Evolutionary conservation across 2,329 filamentous ascomycete species (phyloP), one percentile per base, ranked within the genome.

Genomic region (Nothophoma quercina): DNA sequence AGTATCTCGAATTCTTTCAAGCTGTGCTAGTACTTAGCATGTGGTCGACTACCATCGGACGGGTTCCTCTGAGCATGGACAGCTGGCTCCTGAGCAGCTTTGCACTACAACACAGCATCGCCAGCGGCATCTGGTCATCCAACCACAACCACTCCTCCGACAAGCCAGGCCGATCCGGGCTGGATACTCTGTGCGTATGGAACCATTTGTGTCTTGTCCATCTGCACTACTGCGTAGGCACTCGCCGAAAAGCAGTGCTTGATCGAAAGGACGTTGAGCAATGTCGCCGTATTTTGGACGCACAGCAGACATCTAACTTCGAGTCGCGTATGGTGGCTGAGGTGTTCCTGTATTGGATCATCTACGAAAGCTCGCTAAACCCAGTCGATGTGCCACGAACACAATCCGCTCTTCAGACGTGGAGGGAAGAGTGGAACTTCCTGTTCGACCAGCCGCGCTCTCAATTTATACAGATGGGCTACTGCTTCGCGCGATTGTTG

Each of bases 321-420:
- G 77, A 80, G 55, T 63, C 69, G n/a, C 66, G 78, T 13, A 79
- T 80, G 77, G 74, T 78, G 5, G 77, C 76, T 2, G 78, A 80
- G 51, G 68, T 79, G 3, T 64, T 74, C 42, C 63, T 80, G 1
- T 80, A 80, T 50, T 79, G 77, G 77, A 73, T 74, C 16, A 74
- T 79, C 5, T 79, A 80, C 49, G 67, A 75, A 42, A 70, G 73
- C 26, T 72, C 69, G 23, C 70, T 55, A 3, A 51, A 60, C 10
- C 44, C 63, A 0, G 58, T 73, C 2, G 71, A 77, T 48, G 54
- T 77, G 2, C 58, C 72, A 1, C 69, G 70, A 36, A 67, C 72
- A 1, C 67, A 76, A 44, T 54, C 63, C 10, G 62, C 64, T 19
- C 60, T 79, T 19, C 67, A 75, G 29, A 50, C 56, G 4, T 79